Conservation (phyloP, 75 land plant genomes). For the Selaginella tamariscina region DNA sequence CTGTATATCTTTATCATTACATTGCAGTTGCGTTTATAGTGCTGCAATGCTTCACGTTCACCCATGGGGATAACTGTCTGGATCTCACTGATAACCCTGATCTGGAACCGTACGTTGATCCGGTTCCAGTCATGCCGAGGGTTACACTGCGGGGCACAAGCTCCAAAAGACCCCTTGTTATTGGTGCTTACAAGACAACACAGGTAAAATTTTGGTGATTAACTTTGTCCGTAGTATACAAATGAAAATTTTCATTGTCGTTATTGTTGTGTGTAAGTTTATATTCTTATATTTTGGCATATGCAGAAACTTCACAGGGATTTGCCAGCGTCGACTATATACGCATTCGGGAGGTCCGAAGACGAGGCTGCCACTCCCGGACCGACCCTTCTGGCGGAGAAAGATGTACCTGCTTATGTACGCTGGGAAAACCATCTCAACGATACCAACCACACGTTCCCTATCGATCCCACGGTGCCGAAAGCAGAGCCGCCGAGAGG, state of each 20-base stretch:
- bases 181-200: background rate
- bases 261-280: too few species aligned
- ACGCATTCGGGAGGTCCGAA: slow-evolving; percentile 3
- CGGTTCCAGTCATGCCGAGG: background rate
- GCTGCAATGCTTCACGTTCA: too few species aligned
- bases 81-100: too few species aligned
- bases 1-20: too few species aligned
- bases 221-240: background rate
- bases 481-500: background rate
- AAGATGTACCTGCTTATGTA: background rate
- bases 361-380: background rate
- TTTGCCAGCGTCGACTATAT: slow-evolving; percentile 22
- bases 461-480: background rate
- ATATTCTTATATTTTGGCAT: background rate
- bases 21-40: too few species aligned
- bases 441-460: background rate
- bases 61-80: too few species aligned
- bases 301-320: slow-evolving; percentile 24
- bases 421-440: background rate
- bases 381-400: slow-evolving; percentile 1
- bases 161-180: background rate
- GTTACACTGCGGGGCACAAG: background rate
- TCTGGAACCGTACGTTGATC: slow-evolving; percentile 18
- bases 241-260: background rate
- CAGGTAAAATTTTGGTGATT: too few species aligned